A percentile compares a stretch with the other conserved stretches of the same genome.
Evolutionary conservation across 805 yeast species (phyloP).

Genomic region (Candida arabinofermentans): DNA sequence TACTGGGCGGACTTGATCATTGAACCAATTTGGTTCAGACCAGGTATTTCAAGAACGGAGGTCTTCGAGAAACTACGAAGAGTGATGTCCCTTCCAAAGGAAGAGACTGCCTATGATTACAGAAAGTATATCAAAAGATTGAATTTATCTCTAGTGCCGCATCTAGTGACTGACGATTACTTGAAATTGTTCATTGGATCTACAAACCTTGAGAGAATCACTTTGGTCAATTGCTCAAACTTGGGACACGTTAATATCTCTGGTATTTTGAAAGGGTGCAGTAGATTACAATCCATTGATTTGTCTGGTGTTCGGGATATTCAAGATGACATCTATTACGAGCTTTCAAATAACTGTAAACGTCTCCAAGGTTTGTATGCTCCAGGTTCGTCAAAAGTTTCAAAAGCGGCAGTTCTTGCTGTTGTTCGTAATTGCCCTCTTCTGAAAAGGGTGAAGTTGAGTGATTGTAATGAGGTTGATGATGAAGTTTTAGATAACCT

Average conservation of each 20-base stretch:
- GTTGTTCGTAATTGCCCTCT: constrained; percentile 63
- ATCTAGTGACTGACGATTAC: constrained; percentile 59
- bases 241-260: constrained; percentile 61
- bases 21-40: constrained; percentile 85
- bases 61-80: constrained; percentile 50
- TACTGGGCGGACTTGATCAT: constrained; percentile 76
- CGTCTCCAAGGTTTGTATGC: constrained; percentile 87
- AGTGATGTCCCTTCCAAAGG: constrained; percentile 48
- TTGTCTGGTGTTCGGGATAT: constrained; percentile 71
- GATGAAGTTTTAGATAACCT: constrained; percentile 59
- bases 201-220: constrained; percentile 75
- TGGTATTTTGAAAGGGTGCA: constrained; percentile 58
- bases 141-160: constrained; percentile 73
- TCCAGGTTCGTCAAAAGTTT: constrained; percentile 72
- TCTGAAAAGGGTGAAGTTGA: constrained; percentile 78
- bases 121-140: constrained; percentile 69
- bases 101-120: constrained; percentile 59
- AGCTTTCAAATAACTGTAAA: constrained; percentile 67
- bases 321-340: constrained; percentile 63
- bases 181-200: constrained; percentile 63
- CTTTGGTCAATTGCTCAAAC: constrained; percentile 74
- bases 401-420: constrained; percentile 56
- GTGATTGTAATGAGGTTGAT: constrained; percentile 63
- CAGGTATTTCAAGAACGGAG: constrained; percentile 52
- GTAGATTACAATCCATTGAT: constrained; percentile 77